Base-by-base conservation (phyloP, 2,329 filamentous ascomycete genomes). In the Colletotrichum sp. region DNA sequence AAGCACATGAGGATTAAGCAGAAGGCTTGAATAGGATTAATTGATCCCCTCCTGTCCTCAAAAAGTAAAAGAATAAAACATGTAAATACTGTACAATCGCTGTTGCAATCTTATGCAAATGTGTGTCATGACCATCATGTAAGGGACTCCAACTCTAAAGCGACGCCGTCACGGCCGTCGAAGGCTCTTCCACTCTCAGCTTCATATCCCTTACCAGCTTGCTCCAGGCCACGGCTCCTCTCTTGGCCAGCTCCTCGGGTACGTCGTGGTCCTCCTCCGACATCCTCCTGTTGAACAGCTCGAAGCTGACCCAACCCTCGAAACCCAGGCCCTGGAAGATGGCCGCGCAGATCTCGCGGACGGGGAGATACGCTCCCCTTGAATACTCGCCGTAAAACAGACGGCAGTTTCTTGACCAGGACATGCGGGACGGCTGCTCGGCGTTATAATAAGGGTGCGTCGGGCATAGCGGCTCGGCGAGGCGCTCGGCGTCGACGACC, bases 331-430 rank as follows among this genome's bases (percentile, higher is more conserved):
- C 90, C 12, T 92, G 87, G 24, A 95, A 87, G 64, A 95, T 89
- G 1, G 91, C 89, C 52, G 87, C 83, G 1, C 92, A 86, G 24
- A 96, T 89, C 36, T 92, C 87, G 70, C 87, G 85, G 8, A 93
- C 88, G 0, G 94, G 94, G 2, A 96, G 84, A 80, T 95, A 95
- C 0, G 90, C 94, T 0, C 92, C 92, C 4, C 87, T 83, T 4
- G 91, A 87, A 61, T 87, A 83, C 81, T 95, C 93, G 24, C 85
- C 84, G 64, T 86, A 86, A 59, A 86, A 86, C 2, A 94, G 82
- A 21, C 94, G 87, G 77, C 93, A 94, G 81, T 96, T 96, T 21
- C 94, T 85, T 48, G 91, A 94, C 94, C 94, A 96, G 80, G 90
- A 94, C 94, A 96, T 96, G 5, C 92, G 85, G 1, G 80, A 9